Conservation (phyloP, 139 green algal species). For the Chlamydomonas sp. region DNA sequence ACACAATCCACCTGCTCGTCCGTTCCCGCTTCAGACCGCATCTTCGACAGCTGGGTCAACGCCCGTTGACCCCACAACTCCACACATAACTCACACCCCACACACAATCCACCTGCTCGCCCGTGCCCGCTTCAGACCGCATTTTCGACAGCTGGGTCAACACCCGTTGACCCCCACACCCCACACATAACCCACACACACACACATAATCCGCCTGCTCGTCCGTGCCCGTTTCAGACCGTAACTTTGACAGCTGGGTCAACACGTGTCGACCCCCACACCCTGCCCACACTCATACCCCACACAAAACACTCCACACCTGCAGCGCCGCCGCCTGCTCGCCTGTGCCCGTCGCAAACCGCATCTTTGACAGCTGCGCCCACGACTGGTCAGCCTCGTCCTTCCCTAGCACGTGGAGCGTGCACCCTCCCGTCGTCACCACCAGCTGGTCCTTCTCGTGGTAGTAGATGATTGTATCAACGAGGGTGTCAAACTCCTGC, state of each 20-base stretch:
- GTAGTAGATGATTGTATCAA: slow-evolving; percentile 32
- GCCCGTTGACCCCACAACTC: slow-evolving; percentile 18
- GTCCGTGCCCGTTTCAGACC: too few species aligned
- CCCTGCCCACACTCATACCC: too few species aligned
- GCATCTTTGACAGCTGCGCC: slow-evolving; percentile 27
- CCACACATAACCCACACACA: too few species aligned
- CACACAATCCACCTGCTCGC: slow-evolving; percentile 26
- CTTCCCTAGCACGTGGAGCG: slow-evolving; percentile 25
- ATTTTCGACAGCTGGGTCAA: slow-evolving; percentile 29
- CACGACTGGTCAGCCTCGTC: slow-evolving; percentile 25
- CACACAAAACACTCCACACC: too few species aligned
- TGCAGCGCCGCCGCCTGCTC: slow-evolving; percentile 27
- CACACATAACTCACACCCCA: too few species aligned
- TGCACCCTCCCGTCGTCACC: slow-evolving; percentile 26
- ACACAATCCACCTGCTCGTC: slow-evolving; percentile 27
- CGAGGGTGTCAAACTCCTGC: slow-evolving; percentile 26
- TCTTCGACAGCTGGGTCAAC: slow-evolving; percentile 25
- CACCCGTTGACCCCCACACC: slow-evolving; percentile 17
- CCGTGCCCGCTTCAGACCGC: slow-evolving; percentile 38
- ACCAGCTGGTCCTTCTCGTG: slow-evolving; percentile 37
- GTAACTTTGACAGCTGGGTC: too few species aligned
- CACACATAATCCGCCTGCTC: too few species aligned
- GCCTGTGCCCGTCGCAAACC: slow-evolving; percentile 38
- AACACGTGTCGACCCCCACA: too few species aligned
- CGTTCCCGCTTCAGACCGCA: slow-evolving; percentile 39